Base-by-base conservation (phyloP, 2,329 filamentous ascomycete genomes). In the Xylariomycetidae sp. region DNA sequence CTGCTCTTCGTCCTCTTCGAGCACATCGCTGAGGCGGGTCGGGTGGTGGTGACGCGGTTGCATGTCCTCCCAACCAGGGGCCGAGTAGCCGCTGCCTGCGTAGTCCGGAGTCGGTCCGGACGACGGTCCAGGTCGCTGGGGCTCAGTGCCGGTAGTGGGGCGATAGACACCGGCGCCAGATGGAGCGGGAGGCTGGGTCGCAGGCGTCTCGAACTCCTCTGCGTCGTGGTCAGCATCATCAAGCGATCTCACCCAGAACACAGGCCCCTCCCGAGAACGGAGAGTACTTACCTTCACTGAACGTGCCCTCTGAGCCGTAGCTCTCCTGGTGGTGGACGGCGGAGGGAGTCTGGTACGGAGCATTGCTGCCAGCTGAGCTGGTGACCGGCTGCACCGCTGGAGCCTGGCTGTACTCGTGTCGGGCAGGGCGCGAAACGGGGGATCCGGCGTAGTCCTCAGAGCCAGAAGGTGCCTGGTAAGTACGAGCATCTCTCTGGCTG, bases 1-100 rank as follows among this genome's bases (percentile, higher is more conserved):
- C n/a, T n/a, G n/a, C 60, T 93, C 86, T 46, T 92, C 85, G 43
- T 93, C 82, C 53, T 87, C 87, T 53, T 88, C 83, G 19, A 92
- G 72, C 18, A 95, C 88, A 60, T 94, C 88, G 57, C 87, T 94
- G 42, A 95, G 66, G 36, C 89, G 70, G 7, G 88, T 94, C 0
- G 88, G 88, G 60, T 95, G 87, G 47, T 92, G 85, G 58, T 94
- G 88, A 35, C 79, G 74, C 16, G 82, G 80, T 42, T 86, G 67
- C n/a, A 65, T 64, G 61, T 52, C 46, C 43, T 92, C 85, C 85
- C 86, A 93, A 12, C 76, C 80, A 3, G 78, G 71, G 2, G 75
- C 73, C 6, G 69, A 79, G 58, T 80, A 86, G 15, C 73, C 78
- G 27, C 75, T 64, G 27, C 80, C 82, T 5, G 72, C 68, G 52